Conservation (phyloP, 805 yeast species). For the Yarrowia keelungensis region DNA sequence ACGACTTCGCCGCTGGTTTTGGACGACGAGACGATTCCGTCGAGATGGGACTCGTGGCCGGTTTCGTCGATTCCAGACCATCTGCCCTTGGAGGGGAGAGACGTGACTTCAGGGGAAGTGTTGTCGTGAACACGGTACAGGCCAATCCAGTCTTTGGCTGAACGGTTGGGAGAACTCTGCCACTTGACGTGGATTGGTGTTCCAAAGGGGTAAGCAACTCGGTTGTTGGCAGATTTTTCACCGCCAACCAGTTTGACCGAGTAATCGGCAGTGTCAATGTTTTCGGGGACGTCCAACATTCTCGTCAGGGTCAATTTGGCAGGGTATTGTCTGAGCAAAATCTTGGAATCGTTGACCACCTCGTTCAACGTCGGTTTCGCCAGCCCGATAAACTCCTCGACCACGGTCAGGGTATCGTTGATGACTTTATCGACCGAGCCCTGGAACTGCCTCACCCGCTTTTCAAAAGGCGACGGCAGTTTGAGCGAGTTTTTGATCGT, state of each 20-base stretch:
- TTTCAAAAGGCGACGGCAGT: conserved; percentile 46
- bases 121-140: conserved; percentile 69
- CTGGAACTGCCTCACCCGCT: conserved; percentile 43
- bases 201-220: conserved; percentile 52
- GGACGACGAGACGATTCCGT: conserved; percentile 42
- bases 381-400: conserved; percentile 55
- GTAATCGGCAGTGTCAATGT: conserved; percentile 45
- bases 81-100: conserved; percentile 67
- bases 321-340: conserved; percentile 51
- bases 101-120: conserved; percentile 60
- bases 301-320: conserved; percentile 49
- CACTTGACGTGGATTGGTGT: conserved; percentile 62
- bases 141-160: conserved; percentile 76
- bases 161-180: conserved; percentile 59
- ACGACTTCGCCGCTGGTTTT: conserved; percentile 55
- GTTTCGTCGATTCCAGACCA: conserved; percentile 58
- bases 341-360: conserved; percentile 48
- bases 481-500: conserved; percentile 49
- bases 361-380: conserved; percentile 47
- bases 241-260: neutral
- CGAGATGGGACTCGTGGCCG: conserved; percentile 42
- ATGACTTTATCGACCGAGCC: conserved; percentile 54
- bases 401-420: conserved; percentile 53
- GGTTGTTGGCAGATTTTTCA: conserved; percentile 19
- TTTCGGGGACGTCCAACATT: conserved; percentile 45